Evolutionary conservation across 2,329 filamentous ascomycete genomes (phyloP).

Genomic region (Aspergillus nomiae): DNA sequence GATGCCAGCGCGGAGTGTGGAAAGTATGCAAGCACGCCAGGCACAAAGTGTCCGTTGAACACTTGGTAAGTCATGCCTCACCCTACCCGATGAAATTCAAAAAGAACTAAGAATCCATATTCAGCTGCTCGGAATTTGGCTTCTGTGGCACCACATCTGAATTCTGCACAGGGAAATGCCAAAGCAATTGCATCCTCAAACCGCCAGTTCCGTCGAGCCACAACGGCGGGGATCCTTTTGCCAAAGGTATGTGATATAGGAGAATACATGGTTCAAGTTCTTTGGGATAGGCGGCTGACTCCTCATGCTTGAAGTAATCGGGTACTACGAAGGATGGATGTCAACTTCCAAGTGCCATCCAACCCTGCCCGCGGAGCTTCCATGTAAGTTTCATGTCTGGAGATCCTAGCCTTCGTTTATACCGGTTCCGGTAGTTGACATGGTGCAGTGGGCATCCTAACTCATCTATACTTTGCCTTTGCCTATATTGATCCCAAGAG

Average conservation of each 20-base stretch:
- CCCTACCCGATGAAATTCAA: background rate
- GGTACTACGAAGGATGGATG: slow-evolving; percentile 39
- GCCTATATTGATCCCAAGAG: slow-evolving; percentile 42
- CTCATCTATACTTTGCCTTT: slow-evolving; percentile 39
- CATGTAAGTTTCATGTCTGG: no score
- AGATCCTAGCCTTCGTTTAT: no score
- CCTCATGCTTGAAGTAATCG: slow-evolving; percentile 20
- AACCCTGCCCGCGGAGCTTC: no score
- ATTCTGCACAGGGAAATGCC: slow-evolving; percentile 4
- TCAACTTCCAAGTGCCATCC: slow-evolving; percentile 18
- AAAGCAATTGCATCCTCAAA: slow-evolving; percentile 9
- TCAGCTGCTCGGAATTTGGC: slow-evolving; percentile 7
- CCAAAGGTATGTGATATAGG: no score
- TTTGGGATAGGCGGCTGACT: no score
- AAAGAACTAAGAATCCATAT: slow-evolving; percentile 1
- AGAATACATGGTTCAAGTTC: no score
- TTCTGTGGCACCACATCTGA: slow-evolving; percentile 1
- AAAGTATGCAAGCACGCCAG: slow-evolving; percentile 22
- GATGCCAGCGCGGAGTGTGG: slow-evolving; percentile 43
- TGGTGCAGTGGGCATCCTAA: no score
- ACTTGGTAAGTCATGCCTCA: slow-evolving; percentile 21
- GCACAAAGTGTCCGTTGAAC: slow-evolving; percentile 30
- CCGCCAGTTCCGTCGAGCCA: background rate
- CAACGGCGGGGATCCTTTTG: no score
- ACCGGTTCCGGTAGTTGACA: no score